Evolutionary conservation across 495 filamentous ascomycete species (phyloP).

Genomic region (Penicillium atrosanguineum): DNA sequence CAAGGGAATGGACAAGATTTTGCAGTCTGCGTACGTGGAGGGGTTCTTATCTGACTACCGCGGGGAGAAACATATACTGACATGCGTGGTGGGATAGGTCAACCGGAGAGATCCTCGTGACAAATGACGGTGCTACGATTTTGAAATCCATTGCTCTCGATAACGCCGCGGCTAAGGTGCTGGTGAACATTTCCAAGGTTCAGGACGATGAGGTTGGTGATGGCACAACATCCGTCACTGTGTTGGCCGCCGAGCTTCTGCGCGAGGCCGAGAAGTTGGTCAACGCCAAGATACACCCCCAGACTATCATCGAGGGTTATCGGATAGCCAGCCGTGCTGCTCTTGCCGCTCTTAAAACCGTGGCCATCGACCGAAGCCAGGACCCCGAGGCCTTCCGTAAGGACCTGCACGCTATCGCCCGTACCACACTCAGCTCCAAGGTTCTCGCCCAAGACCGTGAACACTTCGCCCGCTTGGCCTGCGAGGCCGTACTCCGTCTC

Average conservation of each 20-base stretch:
- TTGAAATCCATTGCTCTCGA: constrained; percentile 98
- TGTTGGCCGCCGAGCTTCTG: constrained; percentile 90
- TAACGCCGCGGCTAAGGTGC: constrained; percentile 90
- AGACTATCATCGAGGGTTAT: constrained; percentile 99
- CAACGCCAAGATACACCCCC: constrained; percentile 95
- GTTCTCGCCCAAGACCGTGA: constrained; percentile 90
- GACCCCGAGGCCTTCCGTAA: constrained; percentile 79
- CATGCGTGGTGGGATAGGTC: constrained; percentile 54
- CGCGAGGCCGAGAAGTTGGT: constrained; percentile 97
- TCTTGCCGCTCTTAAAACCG: constrained; percentile 74
- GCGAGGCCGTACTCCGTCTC: constrained; percentile 86
- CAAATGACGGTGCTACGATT: constrained; percentile 97
- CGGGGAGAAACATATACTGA: constrained; percentile 16
- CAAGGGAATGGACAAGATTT: constrained; percentile 99
- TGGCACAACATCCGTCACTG: constrained; percentile 88
- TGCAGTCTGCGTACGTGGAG: constrained; percentile 84
- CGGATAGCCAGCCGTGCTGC: constrained; percentile 92
- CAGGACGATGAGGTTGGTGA: constrained; percentile 99
- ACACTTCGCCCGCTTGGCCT: constrained; percentile 88
- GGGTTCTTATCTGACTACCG: constrained; percentile 7
- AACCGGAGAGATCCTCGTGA: constrained; percentile 95
- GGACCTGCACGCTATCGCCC: constrained; percentile 85
- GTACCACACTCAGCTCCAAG: constrained; percentile 97
- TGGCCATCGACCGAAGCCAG: constrained; percentile 84
- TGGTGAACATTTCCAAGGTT: constrained; percentile 99